A percentile compares a stretch with the other conserved stretches of the same genome.
Evolutionary conservation across 768 basidiomycete species (phyloP).

Genomic region (Russula virescens): DNA sequence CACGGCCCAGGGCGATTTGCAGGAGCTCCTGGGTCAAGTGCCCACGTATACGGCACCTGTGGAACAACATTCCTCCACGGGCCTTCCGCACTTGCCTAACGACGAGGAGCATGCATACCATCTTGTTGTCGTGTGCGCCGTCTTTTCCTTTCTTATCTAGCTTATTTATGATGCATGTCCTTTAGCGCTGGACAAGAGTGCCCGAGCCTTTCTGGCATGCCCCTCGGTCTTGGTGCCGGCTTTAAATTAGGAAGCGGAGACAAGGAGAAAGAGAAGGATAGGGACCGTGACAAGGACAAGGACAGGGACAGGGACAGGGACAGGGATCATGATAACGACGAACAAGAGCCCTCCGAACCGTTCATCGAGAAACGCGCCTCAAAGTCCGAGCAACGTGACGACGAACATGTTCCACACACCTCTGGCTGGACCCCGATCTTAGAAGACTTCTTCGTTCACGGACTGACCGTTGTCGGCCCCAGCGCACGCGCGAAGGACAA

Average conservation of each 20-base stretch:
- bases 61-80: slow-evolving; percentile 26
- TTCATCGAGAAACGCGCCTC: slow-evolving; percentile 26
- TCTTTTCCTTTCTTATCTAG: not conserved
- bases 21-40: slow-evolving; percentile 63
- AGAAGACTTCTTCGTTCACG: slow-evolving; percentile 64
- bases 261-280: slow-evolving; percentile 34
- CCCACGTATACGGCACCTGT: slow-evolving; percentile 36
- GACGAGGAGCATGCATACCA: slow-evolving; percentile 67
- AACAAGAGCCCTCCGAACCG: slow-evolving; percentile 20
- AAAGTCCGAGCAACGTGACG: slow-evolving; percentile 27
- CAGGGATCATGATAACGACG: slow-evolving; percentile 10
- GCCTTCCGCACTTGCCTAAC: slow-evolving; percentile 42
- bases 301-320: slow-evolving; percentile 34
- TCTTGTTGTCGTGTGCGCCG: slow-evolving; percentile 65
- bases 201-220: slow-evolving; percentile 74
- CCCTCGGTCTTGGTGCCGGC: slow-evolving; percentile 72
- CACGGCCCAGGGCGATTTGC: slow-evolving; percentile 56
- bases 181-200: slow-evolving; percentile 71
- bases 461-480: slow-evolving; percentile 17
- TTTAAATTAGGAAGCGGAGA: slow-evolving; percentile 53
- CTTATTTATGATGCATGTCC: slow-evolving; percentile 25
- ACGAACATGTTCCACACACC: slow-evolving; percentile 26
- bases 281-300: slow-evolving; percentile 32
- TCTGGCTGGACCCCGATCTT: slow-evolving; percentile 72
- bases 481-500: slow-evolving; percentile 34